Evolutionary conservation across 2,329 filamentous ascomycete species (phyloP).

Genomic region (Cladosporium phlei): DNA sequence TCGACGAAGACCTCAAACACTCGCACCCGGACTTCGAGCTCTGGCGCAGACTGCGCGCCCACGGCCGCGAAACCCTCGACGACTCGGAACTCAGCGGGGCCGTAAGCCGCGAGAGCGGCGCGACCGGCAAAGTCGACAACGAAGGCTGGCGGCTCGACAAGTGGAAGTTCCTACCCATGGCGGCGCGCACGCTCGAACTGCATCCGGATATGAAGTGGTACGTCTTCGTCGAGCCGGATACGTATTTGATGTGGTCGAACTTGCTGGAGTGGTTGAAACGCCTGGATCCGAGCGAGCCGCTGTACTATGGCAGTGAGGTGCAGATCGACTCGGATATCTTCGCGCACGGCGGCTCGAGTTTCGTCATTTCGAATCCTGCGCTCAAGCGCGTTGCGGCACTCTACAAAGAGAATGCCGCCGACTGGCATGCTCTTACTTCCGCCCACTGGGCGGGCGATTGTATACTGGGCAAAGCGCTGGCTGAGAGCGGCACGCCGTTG

Average conservation of each 20-base stretch:
- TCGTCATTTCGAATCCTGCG: slow-evolving; percentile 48
- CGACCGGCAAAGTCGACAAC: slow-evolving; percentile 7
- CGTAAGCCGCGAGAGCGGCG: slow-evolving; percentile 17
- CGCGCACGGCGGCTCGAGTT: slow-evolving; percentile 51
- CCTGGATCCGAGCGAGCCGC: slow-evolving; percentile 45
- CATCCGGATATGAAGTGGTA: slow-evolving; percentile 52
- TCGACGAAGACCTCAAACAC: slow-evolving; percentile 27
- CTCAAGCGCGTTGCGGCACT: slow-evolving; percentile 42
- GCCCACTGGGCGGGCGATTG: slow-evolving; percentile 23
- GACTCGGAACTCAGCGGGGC: slow-evolving; percentile 24
- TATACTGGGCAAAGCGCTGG: slow-evolving; percentile 19
- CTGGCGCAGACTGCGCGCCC: slow-evolving; percentile 33
- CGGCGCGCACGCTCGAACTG: slow-evolving; percentile 33
- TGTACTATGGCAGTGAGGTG: slow-evolving; percentile 53
- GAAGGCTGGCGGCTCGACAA: slow-evolving; percentile 32
- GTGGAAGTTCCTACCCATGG: slow-evolving; percentile 37
- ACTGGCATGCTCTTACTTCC: slow-evolving; percentile 29
- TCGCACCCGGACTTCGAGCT: slow-evolving; percentile 33
- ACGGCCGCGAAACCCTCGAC: slow-evolving; percentile 29
- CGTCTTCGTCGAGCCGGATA: slow-evolving; percentile 57
- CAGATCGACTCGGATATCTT: slow-evolving; percentile 48
- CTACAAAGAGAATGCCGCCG: slow-evolving; percentile 36
- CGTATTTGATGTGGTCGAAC: slow-evolving; percentile 52
- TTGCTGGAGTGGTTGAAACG: slow-evolving; percentile 50
- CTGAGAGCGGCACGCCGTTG: slow-evolving; percentile 15